These are phyloP conservation scores for Kitagawia praeruptora DNA, from an alignment of 129 eudicot species.

Conservation along the genomic window DNA sequence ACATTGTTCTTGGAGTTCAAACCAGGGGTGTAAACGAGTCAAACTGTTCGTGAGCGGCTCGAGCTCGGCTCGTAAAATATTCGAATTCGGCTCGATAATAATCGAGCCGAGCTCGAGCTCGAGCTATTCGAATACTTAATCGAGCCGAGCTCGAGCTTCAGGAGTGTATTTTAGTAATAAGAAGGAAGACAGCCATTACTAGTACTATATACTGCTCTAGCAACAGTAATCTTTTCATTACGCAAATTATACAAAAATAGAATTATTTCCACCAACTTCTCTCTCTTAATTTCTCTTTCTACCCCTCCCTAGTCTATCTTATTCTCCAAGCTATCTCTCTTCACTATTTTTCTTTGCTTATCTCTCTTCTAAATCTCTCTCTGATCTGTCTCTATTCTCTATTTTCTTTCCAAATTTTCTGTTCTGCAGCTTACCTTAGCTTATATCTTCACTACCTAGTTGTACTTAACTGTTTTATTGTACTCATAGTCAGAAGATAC, in stretches of 20 bases:
- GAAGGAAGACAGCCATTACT: too few relatives aligned
- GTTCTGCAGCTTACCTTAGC: not conserved
- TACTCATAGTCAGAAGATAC: not conserved
- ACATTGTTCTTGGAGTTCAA: not conserved
- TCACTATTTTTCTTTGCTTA: not conserved
- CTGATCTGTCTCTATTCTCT: too few relatives aligned
- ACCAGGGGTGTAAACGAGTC: too few relatives aligned
- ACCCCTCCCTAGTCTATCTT: not conserved
- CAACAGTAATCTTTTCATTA: not conserved
- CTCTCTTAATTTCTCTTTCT: not conserved
- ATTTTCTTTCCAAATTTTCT: not conserved
- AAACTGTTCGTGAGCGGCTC: too few relatives aligned
- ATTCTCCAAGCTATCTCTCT: not conserved
- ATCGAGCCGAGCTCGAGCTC: too few relatives aligned
- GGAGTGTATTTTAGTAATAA: too few relatives aligned
- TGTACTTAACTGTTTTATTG: not conserved
- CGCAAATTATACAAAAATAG: not conserved
- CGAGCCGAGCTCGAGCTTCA: too few relatives aligned
- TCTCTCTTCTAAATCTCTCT: not conserved
- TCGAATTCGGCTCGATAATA: too few relatives aligned
- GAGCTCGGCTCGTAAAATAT: too few relatives aligned
- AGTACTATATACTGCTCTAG: not conserved
- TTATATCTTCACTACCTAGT: not conserved
- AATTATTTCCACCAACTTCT: not conserved
- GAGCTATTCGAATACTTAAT: too few relatives aligned